Evolutionary conservation across 2,329 filamentous ascomycete species (phyloP), one percentile per base, ranked within the genome.

Genomic region (Macrophomina tecta): DNA sequence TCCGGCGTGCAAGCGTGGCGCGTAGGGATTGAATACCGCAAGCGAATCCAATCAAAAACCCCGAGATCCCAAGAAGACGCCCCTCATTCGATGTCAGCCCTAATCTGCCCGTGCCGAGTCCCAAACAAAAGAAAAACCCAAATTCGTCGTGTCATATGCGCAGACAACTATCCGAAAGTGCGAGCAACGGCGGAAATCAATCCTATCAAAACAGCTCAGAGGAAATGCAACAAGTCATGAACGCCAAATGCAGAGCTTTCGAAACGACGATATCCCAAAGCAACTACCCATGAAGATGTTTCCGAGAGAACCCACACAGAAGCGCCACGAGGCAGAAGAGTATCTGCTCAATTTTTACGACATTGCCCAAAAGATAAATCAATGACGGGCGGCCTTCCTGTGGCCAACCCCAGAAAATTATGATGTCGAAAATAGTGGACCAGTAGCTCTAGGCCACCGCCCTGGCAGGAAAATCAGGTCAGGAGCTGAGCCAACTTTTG

Each of bases 181-280:
- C n/a, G 46, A 45, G 18, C 36, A 58, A 34, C 23, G 40, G 40
- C 56, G 45, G 8, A 49, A 49, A 62, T 62, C 58, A 49, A 62
- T 14, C 58, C 45, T 62, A 62, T 62, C 58, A 62, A 62, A 23
- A 62, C 58, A 62, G 38, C 32, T 62, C 58, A 48, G 45, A 61
- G 48, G 45, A 61, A 23, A 61, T 30, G 56, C 56, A 61, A 61
- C 56, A 61, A 48, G 18, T 61, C 56, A 61, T 23, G 28, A 45
- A 61, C 56, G 56, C 56, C 56, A 58, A 23, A 61, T 61, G 56
- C 56, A 46, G 40, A 46, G 56, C 14, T 61, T 61, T 32, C 55
- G 38, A 32, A 61, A 48, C 42, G 45, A 62, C 46, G 42, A 45
- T 49, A 48, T n/a, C 45, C 58, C 45, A 23, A 48, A 34, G 56